Percentiles rank a stretch among this genome's conserved stretches.
Evolutionary conservation across 1,284 basidiomycete species (phyloP).

Genomic region (Spongiforma sp.): DNA sequence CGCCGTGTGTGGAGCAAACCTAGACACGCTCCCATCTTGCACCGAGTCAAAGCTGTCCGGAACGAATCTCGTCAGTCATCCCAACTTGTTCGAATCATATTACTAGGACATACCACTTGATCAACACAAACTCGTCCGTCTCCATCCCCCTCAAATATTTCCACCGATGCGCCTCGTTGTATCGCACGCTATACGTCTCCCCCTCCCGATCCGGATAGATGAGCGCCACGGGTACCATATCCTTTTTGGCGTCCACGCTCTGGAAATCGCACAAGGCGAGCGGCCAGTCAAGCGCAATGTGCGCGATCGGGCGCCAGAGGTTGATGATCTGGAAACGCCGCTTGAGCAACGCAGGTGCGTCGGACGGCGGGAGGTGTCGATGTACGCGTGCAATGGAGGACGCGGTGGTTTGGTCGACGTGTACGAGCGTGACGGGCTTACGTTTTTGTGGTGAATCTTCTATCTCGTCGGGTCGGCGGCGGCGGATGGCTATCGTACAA

Average conservation of each 20-base stretch:
- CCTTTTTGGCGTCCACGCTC: conserved; percentile 43
- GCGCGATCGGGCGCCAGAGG: conserved; percentile 57
- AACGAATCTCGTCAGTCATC: background rate
- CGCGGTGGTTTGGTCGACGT: conserved; percentile 58
- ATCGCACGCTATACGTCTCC: conserved; percentile 28
- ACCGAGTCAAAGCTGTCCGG: conserved; percentile 16
- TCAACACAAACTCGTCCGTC: conserved; percentile 51
- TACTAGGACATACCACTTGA: conserved; percentile 49
- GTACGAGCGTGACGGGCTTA: conserved; percentile 55
- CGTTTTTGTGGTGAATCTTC: conserved; percentile 49
- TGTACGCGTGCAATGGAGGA: conserved; percentile 55
- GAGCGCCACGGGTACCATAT: conserved; percentile 41
- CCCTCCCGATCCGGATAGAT: conserved; percentile 27
- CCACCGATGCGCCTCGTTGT: conserved; percentile 31
- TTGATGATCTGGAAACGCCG: conserved; percentile 60
- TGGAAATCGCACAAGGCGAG: conserved; percentile 56
- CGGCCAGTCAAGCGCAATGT: conserved; percentile 52
- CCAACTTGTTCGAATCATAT: background rate
- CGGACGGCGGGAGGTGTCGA: conserved; percentile 54
- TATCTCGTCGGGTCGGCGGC: conserved; percentile 44
- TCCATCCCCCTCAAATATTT: conserved; percentile 39
- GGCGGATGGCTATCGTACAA: conserved; percentile 43
- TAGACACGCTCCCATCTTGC: conserved; percentile 44
- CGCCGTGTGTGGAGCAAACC: conserved; percentile 49
- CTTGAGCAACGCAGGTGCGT: conserved; percentile 43